Evolutionary conservation across 2,329 filamentous ascomycete species (phyloP), one percentile per base, ranked within the genome.

Genomic region (Bertia moriformis): DNA sequence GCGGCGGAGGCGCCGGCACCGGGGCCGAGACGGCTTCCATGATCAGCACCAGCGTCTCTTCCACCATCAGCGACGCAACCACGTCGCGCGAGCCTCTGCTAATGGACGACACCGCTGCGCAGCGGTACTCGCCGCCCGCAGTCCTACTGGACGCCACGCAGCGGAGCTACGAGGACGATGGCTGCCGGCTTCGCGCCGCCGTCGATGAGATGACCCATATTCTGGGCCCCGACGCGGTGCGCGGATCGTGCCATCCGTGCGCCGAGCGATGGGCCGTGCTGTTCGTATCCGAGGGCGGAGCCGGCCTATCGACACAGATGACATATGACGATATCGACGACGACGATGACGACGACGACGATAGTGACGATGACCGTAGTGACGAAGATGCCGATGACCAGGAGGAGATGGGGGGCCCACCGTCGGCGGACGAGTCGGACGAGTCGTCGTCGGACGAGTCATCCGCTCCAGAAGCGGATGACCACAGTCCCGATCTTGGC

Each of bases 231-330:
- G 78, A 86, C 13, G 69, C 65, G 12, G 65, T 78, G 14, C 73
- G 77, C 38, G 82, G 81, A 17, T 66, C 73, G 13, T 80, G 77
- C 40, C 83, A 91, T 49, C 85, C 85, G 5, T 89, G 83, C 44
- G 78, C 80, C 1, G 86, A 93, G 57, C 69, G 79, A 41, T 93
- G 86, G 86, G 73, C 82, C 3, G 78, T 91, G 4, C 62, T 93
- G 5, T 89, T 88, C 49, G 73, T 93, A 41, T 82, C 82, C 1
- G 60, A 74, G 1, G 77, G 87, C 54, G 83, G 84, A 20, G 77
- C 74, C 49, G 67, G 67, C 39, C 62, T 93, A 30, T 79, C 77
- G 4, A 71, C 77, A 3, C 70, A 78, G 36, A 83, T 86, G 78
- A 76, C 68, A 27, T 85, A 81, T 43, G 71, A 78, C 36, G 73